phyloP scores from a whole-genome alignment of 1,139 yeast genomes.

The Yamadazyma spencermartinsiae region DNA sequence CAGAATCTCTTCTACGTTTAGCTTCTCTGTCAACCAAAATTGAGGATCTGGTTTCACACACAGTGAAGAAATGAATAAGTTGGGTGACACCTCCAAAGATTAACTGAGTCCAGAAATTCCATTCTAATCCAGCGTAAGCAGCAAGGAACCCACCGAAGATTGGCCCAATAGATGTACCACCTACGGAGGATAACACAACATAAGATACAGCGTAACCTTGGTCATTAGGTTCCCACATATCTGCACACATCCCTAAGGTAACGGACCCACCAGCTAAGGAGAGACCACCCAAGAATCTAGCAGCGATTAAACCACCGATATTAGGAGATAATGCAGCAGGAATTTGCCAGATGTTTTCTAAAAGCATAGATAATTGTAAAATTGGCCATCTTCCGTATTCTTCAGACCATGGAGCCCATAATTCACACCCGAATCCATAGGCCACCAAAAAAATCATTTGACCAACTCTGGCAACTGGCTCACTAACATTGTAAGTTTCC shows the following conservation, averaged over 20 bases:
- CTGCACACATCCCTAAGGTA: conserved; percentile 41
- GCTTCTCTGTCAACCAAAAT: conserved; percentile 35
- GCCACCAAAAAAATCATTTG: conserved; percentile 36
- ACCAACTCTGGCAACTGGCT: conserved; percentile 30
- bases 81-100: conserved; percentile 35
- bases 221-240: conserved; percentile 37
- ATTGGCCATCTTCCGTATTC: conserved; percentile 39
- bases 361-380: conserved; percentile 31
- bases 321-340: conserved; percentile 36
- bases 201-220: conserved; percentile 40
- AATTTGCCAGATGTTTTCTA: conserved; percentile 39
- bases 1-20: conserved; percentile 28
- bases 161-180: conserved; percentile 39
- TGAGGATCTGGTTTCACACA: conserved; percentile 33
- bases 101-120: conserved; percentile 42
- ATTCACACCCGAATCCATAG: conserved; percentile 40
- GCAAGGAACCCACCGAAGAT: conserved; percentile 36
- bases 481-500: conserved; percentile 27
- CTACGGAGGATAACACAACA: conserved; percentile 38
- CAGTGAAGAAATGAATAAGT: conserved; percentile 28
- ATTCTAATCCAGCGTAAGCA: conserved; percentile 26
- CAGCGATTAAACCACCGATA: conserved; percentile 28
- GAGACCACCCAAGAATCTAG: conserved; percentile 30
- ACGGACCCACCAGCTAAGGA: conserved; percentile 41
- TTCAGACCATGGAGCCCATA: conserved; percentile 45